A percentile compares a stretch with the other conserved stretches of the same genome.
Conservation (phyloP, 148 eudicot genomes). For the Hydrangea macrophylla region DNA sequence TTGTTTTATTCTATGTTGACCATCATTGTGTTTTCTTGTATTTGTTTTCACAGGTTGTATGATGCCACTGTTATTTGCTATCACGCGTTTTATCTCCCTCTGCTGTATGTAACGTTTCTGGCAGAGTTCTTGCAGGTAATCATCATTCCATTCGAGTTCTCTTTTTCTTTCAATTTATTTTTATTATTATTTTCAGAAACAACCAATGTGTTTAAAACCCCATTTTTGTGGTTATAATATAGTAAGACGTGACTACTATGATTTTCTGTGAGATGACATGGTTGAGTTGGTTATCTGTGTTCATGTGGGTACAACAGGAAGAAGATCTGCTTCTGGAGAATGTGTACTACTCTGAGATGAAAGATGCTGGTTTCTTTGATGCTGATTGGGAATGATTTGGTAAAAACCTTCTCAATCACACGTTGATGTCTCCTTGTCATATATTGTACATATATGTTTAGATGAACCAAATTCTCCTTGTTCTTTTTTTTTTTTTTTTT, state of each 20-base stretch:
- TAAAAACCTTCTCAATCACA: background rate
- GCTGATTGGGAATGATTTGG: constrained; percentile 53
- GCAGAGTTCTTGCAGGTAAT: constrained; percentile 72
- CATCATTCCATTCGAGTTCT: background rate
- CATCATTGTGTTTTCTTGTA: background rate
- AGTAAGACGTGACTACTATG: no score
- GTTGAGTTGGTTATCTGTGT: background rate
- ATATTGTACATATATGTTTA: no score
- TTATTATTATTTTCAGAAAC: background rate
- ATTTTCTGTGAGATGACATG: background rate
- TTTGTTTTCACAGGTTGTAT: constrained; percentile 49
- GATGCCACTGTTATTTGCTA: constrained; percentile 58
- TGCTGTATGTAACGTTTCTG: constrained; percentile 57
- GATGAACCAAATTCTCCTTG: no score
- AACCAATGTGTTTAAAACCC: background rate
- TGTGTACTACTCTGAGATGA: constrained; percentile 81
- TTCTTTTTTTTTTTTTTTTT: no score
- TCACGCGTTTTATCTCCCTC: constrained; percentile 69
- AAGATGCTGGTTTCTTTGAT: constrained; percentile 74
- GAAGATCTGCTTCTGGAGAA: constrained; percentile 62
- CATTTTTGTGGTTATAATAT: no score
- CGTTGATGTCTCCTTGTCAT: no score
- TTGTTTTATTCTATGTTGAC: background rate
- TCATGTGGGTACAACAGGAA: constrained; percentile 36
- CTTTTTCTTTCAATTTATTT: background rate